Base-by-base conservation (phyloP, 495 filamentous ascomycete genomes). In the Annulohypoxylon moriforme region DNA sequence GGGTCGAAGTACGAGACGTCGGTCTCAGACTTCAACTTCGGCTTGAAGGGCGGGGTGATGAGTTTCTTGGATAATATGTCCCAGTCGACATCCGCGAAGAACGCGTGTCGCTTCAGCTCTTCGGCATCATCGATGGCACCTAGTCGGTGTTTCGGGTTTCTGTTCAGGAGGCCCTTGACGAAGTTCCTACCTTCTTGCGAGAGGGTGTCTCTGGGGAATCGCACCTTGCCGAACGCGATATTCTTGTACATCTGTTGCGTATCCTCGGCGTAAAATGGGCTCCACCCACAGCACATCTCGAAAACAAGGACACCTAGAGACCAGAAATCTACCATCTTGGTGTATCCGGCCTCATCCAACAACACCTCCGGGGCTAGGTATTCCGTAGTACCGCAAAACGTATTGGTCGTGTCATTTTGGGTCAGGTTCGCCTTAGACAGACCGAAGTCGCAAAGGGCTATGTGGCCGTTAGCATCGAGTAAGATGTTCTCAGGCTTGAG, bases 161-260 rank as follows among this genome's bases (percentile, higher is more conserved):
- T 90, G 81, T 99, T 99, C 14, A 99, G 88, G 58, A 99, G 83
- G 25, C 96, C 96, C 83, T 99, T 99, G 75, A 99, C 96, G 71
- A 99, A 98, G 77, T 97, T 98, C 52, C 96, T 88, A 42, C 96
- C 96, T 79, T 99, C 96, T 18, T 92, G 90, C 68, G 93, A 97
- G 29, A 99, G 84, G 0, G 96, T 96, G 77, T 99, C 96, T 62
- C 94, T 89, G 14, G 96, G 96, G 81, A 99, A 99, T 66, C 95
- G 87, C 34, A 99, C 96, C 75, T 99, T 99, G 74, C 96, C 96
- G 77, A 98, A 98, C 0, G 95, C 96, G 66, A 99, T 99, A 82
- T 99, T 99, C 84, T 98, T 99, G 82, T 99, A 99, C 96, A 99
- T 99, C 78, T 99, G 96, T 80, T 99, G 96, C 1, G 95, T 98